Base-by-base conservation (phyloP, 768 basidiomycete genomes). In the Termitomyces sp. region DNA sequence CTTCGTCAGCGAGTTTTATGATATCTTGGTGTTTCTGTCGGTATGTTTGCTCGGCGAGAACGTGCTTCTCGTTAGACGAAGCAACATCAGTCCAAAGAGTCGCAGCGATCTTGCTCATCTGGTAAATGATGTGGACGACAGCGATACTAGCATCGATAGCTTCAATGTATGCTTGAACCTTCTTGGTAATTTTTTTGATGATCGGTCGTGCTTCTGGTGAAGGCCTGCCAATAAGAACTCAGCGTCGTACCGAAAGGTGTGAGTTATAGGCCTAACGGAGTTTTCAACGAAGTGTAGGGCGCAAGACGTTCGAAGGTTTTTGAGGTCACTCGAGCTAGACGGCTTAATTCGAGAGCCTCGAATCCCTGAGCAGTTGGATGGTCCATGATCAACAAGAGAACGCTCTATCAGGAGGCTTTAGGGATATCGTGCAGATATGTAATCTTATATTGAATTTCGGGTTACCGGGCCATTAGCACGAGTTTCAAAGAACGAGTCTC, bases 281-380 rank as follows among this genome's bases (percentile, higher is more conserved):
- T 10, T 41, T 20, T 41, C 44, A 74, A 61, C 14, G 63, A 66
- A 18, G 66, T 68, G 55, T 73, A 76, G 11, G 73, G 73, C 4
- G 70, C 71, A 18, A 76, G 66, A 9, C 74, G 70, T 51, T 76
- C 72, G n/a, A 74, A 64, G 3, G 72, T 70, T 60, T 74, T 76
- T 32, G 70, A 62, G 1, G 72, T 74, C 10, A 64, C 65, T 44
- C 65, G 67, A 4, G 71, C 74, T 13, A 71, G 63, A 11, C 61
- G 55, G 16, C 62, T 44, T 9, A 72, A 57, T 59, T 74, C 66
- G 7, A 73, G 59, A n/a, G 33, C 2, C 11, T 63, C 57, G 14
- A 65, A 57, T 9, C 60, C 55, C 18, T 54, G 45, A 1, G 50
- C 28, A n/a, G 35, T 49, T 9, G 57, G 55, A 14, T 38, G 9